Conservation (phyloP, 2,329 filamentous ascomycete species). For the Aureobasidium vineae region DNA sequence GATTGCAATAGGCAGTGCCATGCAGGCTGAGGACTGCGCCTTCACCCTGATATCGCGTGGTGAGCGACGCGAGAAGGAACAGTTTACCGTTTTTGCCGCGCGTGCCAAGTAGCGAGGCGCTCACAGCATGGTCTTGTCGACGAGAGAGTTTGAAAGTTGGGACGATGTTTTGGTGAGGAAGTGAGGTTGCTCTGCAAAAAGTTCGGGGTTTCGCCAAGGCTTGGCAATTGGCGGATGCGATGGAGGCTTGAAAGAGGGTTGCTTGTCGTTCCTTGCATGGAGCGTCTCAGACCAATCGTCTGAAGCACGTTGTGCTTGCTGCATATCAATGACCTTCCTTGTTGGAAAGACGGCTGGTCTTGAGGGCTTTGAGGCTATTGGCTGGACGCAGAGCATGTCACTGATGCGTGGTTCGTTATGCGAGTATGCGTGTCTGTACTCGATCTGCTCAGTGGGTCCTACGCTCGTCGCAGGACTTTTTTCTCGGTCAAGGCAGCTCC, state of each 20-base stretch:
- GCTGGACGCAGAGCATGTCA: neutral
- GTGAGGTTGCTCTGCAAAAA: neutral
- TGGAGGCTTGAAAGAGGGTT: neutral
- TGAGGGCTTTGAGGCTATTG: neutral
- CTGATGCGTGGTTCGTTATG: neutral
- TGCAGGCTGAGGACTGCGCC: neutral
- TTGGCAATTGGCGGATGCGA: neutral
- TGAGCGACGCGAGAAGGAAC: neutral
- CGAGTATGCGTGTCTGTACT: neutral
- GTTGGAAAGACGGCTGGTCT: neutral
- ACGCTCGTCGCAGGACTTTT: neutral
- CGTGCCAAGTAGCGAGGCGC: conserved; percentile 22
- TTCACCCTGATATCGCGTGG: neutral
- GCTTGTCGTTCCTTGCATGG: neutral
- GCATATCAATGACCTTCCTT: conserved; percentile 12
- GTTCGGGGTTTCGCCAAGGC: neutral
- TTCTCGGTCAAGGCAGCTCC: neutral
- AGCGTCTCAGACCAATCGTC: conserved; percentile 12
- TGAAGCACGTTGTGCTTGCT: conserved; percentile 9
- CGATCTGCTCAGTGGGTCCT: neutral
- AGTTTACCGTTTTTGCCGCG: neutral
- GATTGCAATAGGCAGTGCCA: neutral
- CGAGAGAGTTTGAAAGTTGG: neutral
- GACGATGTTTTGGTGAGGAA: neutral
- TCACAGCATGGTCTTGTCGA: neutral